phyloP scores from a whole-genome alignment of 805 yeast genomes.

The Candida cerambycidarum region DNA sequence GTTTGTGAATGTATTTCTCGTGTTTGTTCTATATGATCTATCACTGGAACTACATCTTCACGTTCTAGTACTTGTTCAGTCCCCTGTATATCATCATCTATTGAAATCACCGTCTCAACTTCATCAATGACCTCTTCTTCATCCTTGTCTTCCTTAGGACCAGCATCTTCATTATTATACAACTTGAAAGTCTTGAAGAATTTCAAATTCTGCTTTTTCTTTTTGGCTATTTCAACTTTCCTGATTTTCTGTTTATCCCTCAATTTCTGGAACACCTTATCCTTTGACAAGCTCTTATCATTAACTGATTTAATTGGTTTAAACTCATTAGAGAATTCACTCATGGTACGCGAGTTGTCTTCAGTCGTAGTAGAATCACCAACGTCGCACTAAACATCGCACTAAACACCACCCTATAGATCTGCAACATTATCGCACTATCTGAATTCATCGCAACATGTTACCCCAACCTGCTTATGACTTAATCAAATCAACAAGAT shows the following conservation, averaged over 20 bases:
- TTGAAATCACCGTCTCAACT: too few relatives aligned
- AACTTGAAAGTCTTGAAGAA: conserved; percentile 8
- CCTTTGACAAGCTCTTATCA: conserved; percentile 19
- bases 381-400: too few relatives aligned
- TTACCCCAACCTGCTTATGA: conserved; percentile 38
- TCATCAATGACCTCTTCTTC: too few relatives aligned
- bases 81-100: too few relatives aligned
- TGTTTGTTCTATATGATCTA: too few relatives aligned
- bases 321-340: conserved; percentile 22
- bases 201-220: conserved; percentile 2
- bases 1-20: too few relatives aligned
- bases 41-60: too few relatives aligned
- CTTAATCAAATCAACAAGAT: conserved; percentile 60
- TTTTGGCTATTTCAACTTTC: conserved; percentile 8
- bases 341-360: conserved; percentile 3
- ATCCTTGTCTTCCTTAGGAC: not conserved
- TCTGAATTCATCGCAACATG: conserved; percentile 9
- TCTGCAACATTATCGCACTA: too few relatives aligned
- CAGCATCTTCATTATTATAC: not conserved
- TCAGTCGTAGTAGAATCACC: too few relatives aligned
- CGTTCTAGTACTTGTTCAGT: too few relatives aligned
- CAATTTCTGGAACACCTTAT: conserved; percentile 20
- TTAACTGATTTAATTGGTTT: conserved; percentile 25
- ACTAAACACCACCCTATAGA: too few relatives aligned
- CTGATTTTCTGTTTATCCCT: conserved; percentile 12